phyloP scores from a whole-genome alignment of 2,329 filamentous ascomycete genomes.

The Xylaria sp. region DNA sequence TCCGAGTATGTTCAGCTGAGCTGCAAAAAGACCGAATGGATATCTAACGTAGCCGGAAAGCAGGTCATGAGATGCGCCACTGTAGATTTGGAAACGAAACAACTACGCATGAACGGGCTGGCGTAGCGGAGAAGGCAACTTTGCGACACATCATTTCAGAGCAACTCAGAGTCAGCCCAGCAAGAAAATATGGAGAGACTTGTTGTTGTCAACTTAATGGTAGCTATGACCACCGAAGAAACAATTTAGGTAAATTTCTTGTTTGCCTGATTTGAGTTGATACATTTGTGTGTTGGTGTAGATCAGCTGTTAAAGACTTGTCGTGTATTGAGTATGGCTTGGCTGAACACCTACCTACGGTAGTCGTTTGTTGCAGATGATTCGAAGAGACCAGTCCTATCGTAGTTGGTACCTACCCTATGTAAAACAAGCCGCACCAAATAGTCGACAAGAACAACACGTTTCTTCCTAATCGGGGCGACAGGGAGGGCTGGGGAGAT shows the following conservation, averaged over 20 bases:
- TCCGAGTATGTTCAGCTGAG: neutral
- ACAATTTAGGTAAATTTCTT: neutral
- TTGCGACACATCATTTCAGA: slow-evolving; percentile 1
- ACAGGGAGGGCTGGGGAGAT: slow-evolving; percentile 15
- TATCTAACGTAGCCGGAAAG: neutral
- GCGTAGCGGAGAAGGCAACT: neutral
- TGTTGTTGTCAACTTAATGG: no score
- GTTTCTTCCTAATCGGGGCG: slow-evolving; percentile 14
- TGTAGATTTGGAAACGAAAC: slow-evolving; percentile 13
- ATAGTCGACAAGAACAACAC: slow-evolving; percentile 5
- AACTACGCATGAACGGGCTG: neutral
- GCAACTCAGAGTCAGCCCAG: neutral
- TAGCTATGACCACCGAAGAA: no score
- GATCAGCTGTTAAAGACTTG: no score
- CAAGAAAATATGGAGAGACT: neutral
- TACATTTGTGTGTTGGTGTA: no score
- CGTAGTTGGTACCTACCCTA: no score
- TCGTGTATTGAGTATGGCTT: no score
- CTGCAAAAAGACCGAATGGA: neutral
- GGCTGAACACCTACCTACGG: no score
- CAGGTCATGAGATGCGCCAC: neutral
- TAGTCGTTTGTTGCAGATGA: neutral
- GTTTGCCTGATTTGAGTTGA: no score
- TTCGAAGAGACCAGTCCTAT: neutral
- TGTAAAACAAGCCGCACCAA: slow-evolving; percentile 9